A percentile compares a stretch with the other conserved stretches of the same genome.
phyloP scores from a whole-genome alignment of 2,329 filamentous ascomycete genomes.

The Trichoderma sp. region DNA sequence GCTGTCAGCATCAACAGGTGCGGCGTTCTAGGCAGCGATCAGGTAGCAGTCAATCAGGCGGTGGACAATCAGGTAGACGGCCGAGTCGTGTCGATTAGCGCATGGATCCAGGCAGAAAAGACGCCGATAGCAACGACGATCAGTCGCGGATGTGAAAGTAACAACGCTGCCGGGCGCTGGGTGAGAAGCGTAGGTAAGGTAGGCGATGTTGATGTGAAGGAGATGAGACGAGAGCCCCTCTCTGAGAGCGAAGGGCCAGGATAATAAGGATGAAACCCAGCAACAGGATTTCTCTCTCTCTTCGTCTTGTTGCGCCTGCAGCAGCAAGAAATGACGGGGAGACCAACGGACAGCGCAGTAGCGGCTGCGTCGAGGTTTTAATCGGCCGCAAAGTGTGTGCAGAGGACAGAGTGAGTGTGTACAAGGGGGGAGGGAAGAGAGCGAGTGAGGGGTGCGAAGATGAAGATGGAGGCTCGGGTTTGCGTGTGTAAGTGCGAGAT shows the following conservation, averaged over 20 bases:
- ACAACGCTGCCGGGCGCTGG: too few relatives aligned
- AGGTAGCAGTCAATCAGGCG: slow-evolving; percentile 14
- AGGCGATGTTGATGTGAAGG: background rate
- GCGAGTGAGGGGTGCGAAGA: slow-evolving; percentile 22
- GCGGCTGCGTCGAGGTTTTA: slow-evolving; percentile 34
- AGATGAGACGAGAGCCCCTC: slow-evolving; percentile 17
- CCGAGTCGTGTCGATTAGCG: slow-evolving; percentile 17
- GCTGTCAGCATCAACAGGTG: slow-evolving; percentile 8
- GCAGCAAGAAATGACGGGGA: slow-evolving; percentile 24
- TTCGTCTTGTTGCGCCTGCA: background rate
- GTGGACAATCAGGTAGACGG: background rate
- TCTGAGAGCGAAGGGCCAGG: slow-evolving; percentile 14
- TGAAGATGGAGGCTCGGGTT: background rate
- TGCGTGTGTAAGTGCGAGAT: slow-evolving; percentile 7
- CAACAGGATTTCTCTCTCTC: slow-evolving; percentile 8
- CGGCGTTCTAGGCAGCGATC: slow-evolving; percentile 17
- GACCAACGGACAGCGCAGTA: slow-evolving; percentile 30
- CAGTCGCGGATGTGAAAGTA: background rate
- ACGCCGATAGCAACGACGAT: background rate
- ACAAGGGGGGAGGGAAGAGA: slow-evolving; percentile 5
- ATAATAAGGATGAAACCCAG: slow-evolving; percentile 10
- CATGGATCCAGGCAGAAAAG: background rate
- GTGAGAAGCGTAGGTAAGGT: background rate
- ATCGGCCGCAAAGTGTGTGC: slow-evolving; percentile 32
- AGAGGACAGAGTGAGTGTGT: slow-evolving; percentile 25